Base-by-base conservation (phyloP, 805 yeast species). In the Yamadazyma philogaea region DNA sequence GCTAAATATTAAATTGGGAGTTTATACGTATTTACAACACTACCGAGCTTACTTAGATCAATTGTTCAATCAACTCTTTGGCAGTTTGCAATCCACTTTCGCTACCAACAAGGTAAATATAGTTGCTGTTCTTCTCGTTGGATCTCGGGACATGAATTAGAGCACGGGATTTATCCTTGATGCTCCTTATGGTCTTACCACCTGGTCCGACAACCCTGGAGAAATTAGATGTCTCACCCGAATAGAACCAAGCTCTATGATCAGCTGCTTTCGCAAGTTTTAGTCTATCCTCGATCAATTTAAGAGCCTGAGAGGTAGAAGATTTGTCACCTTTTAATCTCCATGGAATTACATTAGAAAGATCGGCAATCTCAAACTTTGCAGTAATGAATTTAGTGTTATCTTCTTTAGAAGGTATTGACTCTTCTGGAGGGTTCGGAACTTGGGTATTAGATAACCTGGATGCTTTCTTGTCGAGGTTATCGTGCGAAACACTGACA, bases 141-240 rank as follows among this genome's bases (percentile, higher is more conserved):
- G 66, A 65, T 61, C 79, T 78, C 51, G 93, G 95, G 42, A 85
- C 79, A 38, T 72, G 70, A 47, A 86, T 76, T 44, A 77, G 71
- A 30, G 84, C 72, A 15, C 77, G 78, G 16, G 84, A 69, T 44
- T 72, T 66, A 20, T 68, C 66, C 67, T 93, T 80, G 45, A 87
- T 73, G 49, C 66, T 65, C 54, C 75, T 79, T 56, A 87, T 70
- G 47, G 77, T 79, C 27, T 80, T 64, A 36, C 96, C 96, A 51
- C 78, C 82, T 12, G 87, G 80, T 7, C 96, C 96, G 49, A 88
- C 77, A 40, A 87, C 70, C 58, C 72, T 77, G 44, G 83, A 75
- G 61, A 84, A 83, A 20, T 63, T 56, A 11, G 79, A 63, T 20
- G 72, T 61, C 44, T 77, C 72, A 32, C 76, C 62, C 30, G 79